Evolutionary conservation across 1,284 basidiomycete genomes (phyloP), one percentile per base, ranked within the genome.

Genomic region (Schizophyllum commune): DNA sequence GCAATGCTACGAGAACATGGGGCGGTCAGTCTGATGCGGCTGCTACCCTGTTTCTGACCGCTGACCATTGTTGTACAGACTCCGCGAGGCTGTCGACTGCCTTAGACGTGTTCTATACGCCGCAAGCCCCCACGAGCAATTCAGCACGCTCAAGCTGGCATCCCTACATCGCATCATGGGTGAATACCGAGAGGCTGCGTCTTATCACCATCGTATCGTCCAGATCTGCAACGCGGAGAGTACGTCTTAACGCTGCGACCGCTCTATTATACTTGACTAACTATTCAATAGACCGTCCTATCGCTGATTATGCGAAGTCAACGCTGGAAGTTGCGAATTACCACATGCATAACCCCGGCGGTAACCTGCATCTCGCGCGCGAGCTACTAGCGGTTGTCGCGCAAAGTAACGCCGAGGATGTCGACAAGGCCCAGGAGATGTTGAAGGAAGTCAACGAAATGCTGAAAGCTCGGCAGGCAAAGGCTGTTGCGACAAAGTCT

Each of bases 1-100:
- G 7, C 87, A 89, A 67, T 96, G 95, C 69, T 99, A 98, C 73
- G 93, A 96, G 72, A 91, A 94, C 68, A 84, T 98, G 66, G 87
- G 87, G 67, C 80, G 86, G 92, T 92, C 66, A 62, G 80, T 70
- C 34, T 15, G 47, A 17, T 58, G 22, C n/a, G 60, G 17, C 19
- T 58, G 39, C n/a, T 58, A 39, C 33, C 27, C 32, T 47, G 32
- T n/a, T 53, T 32, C 54, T 21, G 27, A 27, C 27, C 47, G 58
- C 20, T 52, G 62, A 47, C 52, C 59, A 57, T 58, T 51, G 65
- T 52, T 52, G 51, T 63, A 34, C 66, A 93, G 94, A 69, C 79
- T 84, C 56, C 82, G 85, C 62, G 94, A 97, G 74, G 93, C 95
- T 5, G 87, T 94, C 57, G 89, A 94, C 68, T 94, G 93, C 66